phyloP scores from a whole-genome alignment of 768 basidiomycete species.

The Tylopilus vinaceipallidus region DNA sequence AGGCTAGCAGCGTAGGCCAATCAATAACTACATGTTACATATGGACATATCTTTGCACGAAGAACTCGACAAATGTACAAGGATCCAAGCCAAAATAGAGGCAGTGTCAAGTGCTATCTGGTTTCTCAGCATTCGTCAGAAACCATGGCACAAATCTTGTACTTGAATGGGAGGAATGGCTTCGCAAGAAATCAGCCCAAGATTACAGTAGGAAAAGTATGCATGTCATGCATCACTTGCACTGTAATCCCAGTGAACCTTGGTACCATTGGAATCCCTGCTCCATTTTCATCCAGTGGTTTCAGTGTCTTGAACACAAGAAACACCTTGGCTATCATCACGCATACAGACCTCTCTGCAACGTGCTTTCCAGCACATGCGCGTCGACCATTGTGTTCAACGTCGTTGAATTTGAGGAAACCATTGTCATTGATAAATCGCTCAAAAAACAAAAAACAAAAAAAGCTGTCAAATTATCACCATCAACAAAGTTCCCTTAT shows the following conservation, averaged over 20 bases:
- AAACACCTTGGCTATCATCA: neutral
- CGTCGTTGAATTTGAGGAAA: slow-evolving; percentile 3
- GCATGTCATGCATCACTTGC: neutral
- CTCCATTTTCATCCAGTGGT: neutral
- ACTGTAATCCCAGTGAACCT: neutral
- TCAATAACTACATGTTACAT: neutral
- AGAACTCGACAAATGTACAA: neutral
- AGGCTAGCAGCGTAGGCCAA: neutral
- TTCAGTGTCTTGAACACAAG: neutral
- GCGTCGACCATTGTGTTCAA: slow-evolving; percentile 15
- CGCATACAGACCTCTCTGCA: slow-evolving; percentile 5
- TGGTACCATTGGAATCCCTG: slow-evolving; percentile 3
- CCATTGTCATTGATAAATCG: neutral
- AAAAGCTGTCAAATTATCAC: neutral
- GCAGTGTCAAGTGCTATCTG: no score
- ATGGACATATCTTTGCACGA: neutral
- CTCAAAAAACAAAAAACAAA: neutral
- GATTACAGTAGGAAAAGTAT: neutral
- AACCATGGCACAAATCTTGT: slow-evolving; percentile 1
- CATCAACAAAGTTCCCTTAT: neutral
- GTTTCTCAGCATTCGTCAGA: neutral
- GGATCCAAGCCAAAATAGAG: no score
- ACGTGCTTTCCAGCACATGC: slow-evolving; percentile 16
- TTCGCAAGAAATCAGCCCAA: neutral
- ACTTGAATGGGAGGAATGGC: slow-evolving; percentile 4